Evolutionary conservation across 139 green algal genomes (phyloP).

Genomic region (Monoraphidium neglectum): DNA sequence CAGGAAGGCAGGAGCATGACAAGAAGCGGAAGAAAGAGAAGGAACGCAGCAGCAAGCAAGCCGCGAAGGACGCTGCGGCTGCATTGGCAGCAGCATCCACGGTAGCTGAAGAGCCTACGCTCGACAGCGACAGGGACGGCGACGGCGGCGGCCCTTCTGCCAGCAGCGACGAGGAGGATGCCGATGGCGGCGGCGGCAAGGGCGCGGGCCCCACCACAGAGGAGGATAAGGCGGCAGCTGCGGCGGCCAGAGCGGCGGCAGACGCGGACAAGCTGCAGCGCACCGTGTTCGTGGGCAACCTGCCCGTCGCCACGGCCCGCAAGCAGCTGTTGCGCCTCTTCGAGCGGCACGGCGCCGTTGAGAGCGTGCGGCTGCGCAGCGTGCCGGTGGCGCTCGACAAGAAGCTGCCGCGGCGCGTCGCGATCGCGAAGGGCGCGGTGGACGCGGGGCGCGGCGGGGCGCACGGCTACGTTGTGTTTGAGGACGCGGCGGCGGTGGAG

Average conservation of each 20-base stretch:
- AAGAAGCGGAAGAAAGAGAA: neutral
- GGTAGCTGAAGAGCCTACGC: neutral
- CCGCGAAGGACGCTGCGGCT: neutral
- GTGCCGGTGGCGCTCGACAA: slow-evolving; percentile 52
- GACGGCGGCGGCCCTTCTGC: neutral
- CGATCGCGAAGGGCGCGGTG: slow-evolving; percentile 53
- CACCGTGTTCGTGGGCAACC: slow-evolving; percentile 94
- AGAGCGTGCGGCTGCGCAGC: slow-evolving; percentile 77
- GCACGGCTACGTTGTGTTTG: slow-evolving; percentile 86
- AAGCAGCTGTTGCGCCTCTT: slow-evolving; percentile 71
- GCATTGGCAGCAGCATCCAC: neutral
- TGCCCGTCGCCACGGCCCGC: slow-evolving; percentile 60
- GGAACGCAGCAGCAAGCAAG: neutral
- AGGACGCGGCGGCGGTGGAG: slow-evolving; percentile 20
- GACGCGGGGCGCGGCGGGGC: slow-evolving; percentile 40
- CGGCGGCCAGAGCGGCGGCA: slow-evolving; percentile 28
- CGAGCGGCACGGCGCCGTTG: slow-evolving; percentile 65
- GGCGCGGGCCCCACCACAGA: neutral
- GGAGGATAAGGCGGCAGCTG: neutral
- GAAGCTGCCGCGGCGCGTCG: slow-evolving; percentile 51
- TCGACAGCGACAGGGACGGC: neutral
- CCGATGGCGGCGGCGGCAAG: neutral
- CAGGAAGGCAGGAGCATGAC: neutral
- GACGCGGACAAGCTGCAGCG: slow-evolving; percentile 59
- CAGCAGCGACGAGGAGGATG: neutral